Conservation (phyloP, 2,329 filamentous ascomycete species). For the Stenocarpella maydis region DNA sequence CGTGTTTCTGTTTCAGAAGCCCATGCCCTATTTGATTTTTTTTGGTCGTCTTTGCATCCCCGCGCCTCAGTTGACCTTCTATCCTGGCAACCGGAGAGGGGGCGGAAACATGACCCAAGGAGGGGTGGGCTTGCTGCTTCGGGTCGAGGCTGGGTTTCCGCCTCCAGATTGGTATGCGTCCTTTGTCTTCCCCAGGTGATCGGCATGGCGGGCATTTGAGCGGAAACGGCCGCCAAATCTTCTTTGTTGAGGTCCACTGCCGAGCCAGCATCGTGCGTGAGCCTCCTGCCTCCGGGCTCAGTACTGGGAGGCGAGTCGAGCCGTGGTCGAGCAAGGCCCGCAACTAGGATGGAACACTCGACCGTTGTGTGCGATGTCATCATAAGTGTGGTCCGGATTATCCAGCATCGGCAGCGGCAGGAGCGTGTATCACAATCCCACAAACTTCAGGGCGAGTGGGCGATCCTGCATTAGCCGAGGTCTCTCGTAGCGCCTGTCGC, state of each 20-base stretch:
- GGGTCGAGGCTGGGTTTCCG: conserved; percentile 13
- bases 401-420: neutral
- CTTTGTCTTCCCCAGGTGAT: conserved; percentile 22
- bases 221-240: conserved; percentile 24
- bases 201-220: conserved; percentile 16
- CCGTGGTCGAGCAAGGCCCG: neutral
- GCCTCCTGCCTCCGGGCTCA: neutral
- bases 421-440: conserved; percentile 8
- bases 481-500: conserved; percentile 13
- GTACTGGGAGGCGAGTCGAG: neutral
- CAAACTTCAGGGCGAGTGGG: conserved; percentile 20
- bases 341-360: neutral
- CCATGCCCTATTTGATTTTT: neutral
- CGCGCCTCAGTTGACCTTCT: neutral
- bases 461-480: conserved; percentile 26
- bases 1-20: conserved; percentile 18
- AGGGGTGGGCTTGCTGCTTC: conserved; percentile 22
- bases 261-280: conserved; percentile 9
- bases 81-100: conserved; percentile 6
- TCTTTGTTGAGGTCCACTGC: conserved; percentile 13
- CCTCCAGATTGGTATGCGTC: conserved; percentile 6
- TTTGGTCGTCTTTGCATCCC: neutral
- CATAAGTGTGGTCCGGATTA: neutral
- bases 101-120: conserved; percentile 23
- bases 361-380: neutral